phyloP scores from a whole-genome alignment of 2,329 filamentous ascomycete genomes.

The Cordyceps sp. region DNA sequence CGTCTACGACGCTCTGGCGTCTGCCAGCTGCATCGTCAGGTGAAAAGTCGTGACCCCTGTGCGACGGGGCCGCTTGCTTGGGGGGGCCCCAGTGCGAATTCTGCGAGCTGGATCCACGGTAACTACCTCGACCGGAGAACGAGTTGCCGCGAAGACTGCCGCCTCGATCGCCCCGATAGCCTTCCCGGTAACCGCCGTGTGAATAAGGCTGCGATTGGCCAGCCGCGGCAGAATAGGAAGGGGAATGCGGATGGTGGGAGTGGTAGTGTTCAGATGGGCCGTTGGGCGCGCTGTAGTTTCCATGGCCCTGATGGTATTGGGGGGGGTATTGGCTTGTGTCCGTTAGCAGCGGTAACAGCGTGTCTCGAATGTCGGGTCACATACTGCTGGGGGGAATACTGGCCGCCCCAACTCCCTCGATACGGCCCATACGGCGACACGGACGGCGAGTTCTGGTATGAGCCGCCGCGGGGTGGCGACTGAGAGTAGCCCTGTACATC shows the following conservation, averaged over 20 bases:
- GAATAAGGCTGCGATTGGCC: constrained; percentile 39
- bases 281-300: constrained; percentile 31
- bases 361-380: constrained; percentile 6
- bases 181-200: constrained; percentile 25
- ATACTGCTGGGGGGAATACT: constrained; percentile 24
- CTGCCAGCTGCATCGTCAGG: constrained; percentile 6
- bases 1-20: constrained; percentile 5
- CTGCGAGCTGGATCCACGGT: constrained; percentile 46
- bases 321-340: constrained; percentile 40
- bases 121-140: constrained; percentile 31
- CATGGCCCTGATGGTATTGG: constrained; percentile 34
- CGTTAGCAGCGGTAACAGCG: constrained; percentile 2
- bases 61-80: constrained; percentile 7
- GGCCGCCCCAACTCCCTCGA: constrained; percentile 21
- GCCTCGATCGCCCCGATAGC: constrained; percentile 36
- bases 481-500: constrained; percentile 21
- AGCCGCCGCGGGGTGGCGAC: constrained; percentile 24
- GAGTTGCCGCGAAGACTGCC: constrained; percentile 44
- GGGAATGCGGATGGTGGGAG: constrained; percentile 26
- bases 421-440: constrained; percentile 24
- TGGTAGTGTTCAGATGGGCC: constrained; percentile 39
- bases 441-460: constrained; percentile 27
- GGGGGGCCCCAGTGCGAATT: constrained; percentile 52
- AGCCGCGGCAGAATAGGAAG: constrained; percentile 38
- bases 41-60: constrained; percentile 5